Evolutionary conservation across 2,329 filamentous ascomycete genomes (phyloP), one percentile per base, ranked within the genome.

Genomic region (Clonostachys byssicola): DNA sequence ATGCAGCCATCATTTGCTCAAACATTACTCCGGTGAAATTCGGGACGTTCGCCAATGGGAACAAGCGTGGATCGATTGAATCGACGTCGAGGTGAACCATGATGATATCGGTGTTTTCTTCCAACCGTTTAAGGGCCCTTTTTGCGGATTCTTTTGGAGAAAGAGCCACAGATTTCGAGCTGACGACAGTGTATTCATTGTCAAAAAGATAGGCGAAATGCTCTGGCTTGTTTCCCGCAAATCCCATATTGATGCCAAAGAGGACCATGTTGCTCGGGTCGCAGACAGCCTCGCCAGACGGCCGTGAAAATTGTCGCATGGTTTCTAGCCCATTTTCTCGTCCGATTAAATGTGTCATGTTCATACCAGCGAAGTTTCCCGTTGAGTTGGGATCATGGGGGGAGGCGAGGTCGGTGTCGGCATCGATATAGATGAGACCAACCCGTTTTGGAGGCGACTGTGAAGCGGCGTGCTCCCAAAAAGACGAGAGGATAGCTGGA

Each of bases 401-500:
- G 6, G 54, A 57, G 3, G 47, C 43, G 20, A 57, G 44, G 1
- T 56, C 55, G 1, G 55, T 56, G 40, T 57, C 53, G 1, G 53
- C 54, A 13, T 57, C 55, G 23, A 57, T 57, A 3, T 57, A 57
- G 47, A 56, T 40, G 30, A 57, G 46, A 14, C 55, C 55, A 13
- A 57, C 45, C 1, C 49, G 51, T 6, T 45, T 33, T 1, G 47
- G 17, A 5, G 40, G 35, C 14, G 36, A 18, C n/a, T n/a, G 36
- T n/a, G 14, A n/a, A 8, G 14, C 14, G 7, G 36, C 36, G 36
- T 39, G 12, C 14, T 18, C 36, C 36, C 36, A 39, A 18, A 39
- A 39, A 18, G 36, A n/a, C 3, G 36, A n/a, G 6, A 39, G 14
- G 12, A 39, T 18, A 12, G 14, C 36, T 12, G 36, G 36, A 18